phyloP scores from a whole-genome alignment of 352 stramenopile species.

The Peronosclerospora sorghi region DNA sequence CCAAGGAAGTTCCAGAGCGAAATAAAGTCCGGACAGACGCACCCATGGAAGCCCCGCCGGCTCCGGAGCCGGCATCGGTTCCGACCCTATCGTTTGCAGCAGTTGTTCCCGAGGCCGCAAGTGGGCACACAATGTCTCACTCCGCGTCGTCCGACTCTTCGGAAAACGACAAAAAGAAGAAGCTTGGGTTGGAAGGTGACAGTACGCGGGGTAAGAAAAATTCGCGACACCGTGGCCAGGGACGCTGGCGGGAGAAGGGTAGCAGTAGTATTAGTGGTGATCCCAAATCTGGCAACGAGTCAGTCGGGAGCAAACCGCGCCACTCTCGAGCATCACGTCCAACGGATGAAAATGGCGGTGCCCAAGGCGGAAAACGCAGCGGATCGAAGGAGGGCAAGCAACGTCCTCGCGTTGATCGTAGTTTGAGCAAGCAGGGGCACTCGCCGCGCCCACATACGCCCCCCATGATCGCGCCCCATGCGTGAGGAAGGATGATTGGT shows the following conservation, averaged over 20 bases:
- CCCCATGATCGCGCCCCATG: slow-evolving; percentile 24
- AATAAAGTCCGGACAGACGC: slow-evolving; percentile 5
- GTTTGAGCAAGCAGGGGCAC: slow-evolving; percentile 25
- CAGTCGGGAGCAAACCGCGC: slow-evolving; percentile 19
- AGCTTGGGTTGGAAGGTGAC: slow-evolving; percentile 4
- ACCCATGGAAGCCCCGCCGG: slow-evolving; percentile 2
- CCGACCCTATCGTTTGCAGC: slow-evolving; percentile 45
- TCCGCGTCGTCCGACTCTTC: slow-evolving; percentile 17
- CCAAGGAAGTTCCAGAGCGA: slow-evolving; percentile 6
- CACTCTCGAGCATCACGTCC: slow-evolving; percentile 18
- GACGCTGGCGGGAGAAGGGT: slow-evolving; percentile 26
- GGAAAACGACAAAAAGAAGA: slow-evolving; percentile 17
- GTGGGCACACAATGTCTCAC: slow-evolving; percentile 12
- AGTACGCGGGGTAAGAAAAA: slow-evolving; percentile 18
- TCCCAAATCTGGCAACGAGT: slow-evolving; percentile 22
- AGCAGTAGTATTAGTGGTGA: slow-evolving; percentile 24
- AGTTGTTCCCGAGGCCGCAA: slow-evolving; percentile 15
- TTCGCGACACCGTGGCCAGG: slow-evolving; percentile 27
- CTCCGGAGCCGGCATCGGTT: slow-evolving; percentile 14
- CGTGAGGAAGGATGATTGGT: too few relatives aligned
- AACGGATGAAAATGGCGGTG: slow-evolving; percentile 18
- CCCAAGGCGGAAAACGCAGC: slow-evolving; percentile 13
- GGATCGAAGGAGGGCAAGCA: slow-evolving; percentile 26
- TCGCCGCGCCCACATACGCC: slow-evolving; percentile 13
- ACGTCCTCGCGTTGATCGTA: slow-evolving; percentile 26